Conservation (phyloP, 2,329 filamentous ascomycete species). For the Ascochyta koolunga region DNA sequence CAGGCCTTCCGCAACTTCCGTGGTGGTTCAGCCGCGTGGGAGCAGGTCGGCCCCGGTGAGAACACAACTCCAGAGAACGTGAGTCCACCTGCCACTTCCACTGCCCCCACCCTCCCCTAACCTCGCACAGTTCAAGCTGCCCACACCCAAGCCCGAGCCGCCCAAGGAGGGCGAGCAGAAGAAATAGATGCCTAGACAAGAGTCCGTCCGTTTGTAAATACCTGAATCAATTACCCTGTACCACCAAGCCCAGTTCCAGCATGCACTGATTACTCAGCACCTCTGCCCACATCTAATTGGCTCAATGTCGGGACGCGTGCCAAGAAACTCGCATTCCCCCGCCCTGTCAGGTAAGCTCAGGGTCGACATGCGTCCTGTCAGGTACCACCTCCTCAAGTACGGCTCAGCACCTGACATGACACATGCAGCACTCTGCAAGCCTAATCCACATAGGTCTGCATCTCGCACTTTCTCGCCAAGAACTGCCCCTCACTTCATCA, state of each 20-base stretch:
- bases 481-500: constrained; percentile 32
- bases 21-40: constrained; percentile 71
- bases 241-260: constrained; percentile 1
- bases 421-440: constrained; percentile 1
- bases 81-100: constrained; percentile 53
- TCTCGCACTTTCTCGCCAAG: constrained; percentile 29
- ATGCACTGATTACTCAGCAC: constrained; percentile 4
- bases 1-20: constrained; percentile 99
- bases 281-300: background rate
- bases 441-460: background rate
- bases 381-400: background rate
- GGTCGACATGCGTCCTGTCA: constrained; percentile 1
- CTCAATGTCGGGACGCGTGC: constrained; percentile 1
- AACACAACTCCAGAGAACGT: constrained; percentile 75
- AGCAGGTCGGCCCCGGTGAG: constrained; percentile 72
- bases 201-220: constrained; percentile 45
- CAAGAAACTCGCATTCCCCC: constrained; percentile 6
- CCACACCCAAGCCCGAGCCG: constrained; percentile 89
- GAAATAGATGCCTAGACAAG: constrained; percentile 66
- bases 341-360: background rate
- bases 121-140: constrained; percentile 78
- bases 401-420: background rate
- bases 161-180: constrained; percentile 86
- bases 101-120: constrained; percentile 1
- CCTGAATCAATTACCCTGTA: constrained; percentile 34